Base-by-base conservation (phyloP, 75 land plant genomes). In the Ceratopteris richardii region DNA sequence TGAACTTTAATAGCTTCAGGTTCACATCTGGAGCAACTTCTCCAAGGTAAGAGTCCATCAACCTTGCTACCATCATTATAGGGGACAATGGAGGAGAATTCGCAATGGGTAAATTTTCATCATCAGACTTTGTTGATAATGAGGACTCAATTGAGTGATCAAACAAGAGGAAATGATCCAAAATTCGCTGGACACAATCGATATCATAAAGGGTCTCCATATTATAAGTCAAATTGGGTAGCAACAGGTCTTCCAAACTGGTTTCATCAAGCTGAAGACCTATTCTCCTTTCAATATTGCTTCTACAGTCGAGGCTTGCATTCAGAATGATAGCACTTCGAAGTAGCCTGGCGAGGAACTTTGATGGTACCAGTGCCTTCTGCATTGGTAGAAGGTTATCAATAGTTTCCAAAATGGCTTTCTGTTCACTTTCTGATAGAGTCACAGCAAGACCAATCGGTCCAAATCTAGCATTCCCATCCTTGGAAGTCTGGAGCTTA, bases 11-110 rank as follows among this genome's bases (percentile, higher is more conserved):
- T 13, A 73, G 66, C 67, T 94, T 94, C 63, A 94, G 54, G 51
- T 90, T 94, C 7, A 79, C 83, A 63, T 94, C 98, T 0, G 91
- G 77, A 20, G 98, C 98, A 16, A 94, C 84, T 57, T 94, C 98
- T 10, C 96, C 91, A 54, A 94, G 84, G 59, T 81, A 94, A 1
- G 78, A 83, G 62, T 94, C 98, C 60, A 94, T 71, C 51, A 94
- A 65, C 74, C 77, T 81, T 2, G 96, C 96, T n/a, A 94, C 98
- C 76, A 74, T 72, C 26, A 86, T 86, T 43, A 86, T 68, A 0
- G 94, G 85, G 9, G 77, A 80, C 60, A 80, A 47, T 16, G 84
- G 61, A 23, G 85, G 84, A 2, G 87, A 81, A 0, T 74, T 79
- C n/a, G 73, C 53, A 48, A 65, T 30, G 11, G 66, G 78, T 0